Base-by-base conservation (phyloP, 768 basidiomycete species). In the Mycena vitilis region DNA sequence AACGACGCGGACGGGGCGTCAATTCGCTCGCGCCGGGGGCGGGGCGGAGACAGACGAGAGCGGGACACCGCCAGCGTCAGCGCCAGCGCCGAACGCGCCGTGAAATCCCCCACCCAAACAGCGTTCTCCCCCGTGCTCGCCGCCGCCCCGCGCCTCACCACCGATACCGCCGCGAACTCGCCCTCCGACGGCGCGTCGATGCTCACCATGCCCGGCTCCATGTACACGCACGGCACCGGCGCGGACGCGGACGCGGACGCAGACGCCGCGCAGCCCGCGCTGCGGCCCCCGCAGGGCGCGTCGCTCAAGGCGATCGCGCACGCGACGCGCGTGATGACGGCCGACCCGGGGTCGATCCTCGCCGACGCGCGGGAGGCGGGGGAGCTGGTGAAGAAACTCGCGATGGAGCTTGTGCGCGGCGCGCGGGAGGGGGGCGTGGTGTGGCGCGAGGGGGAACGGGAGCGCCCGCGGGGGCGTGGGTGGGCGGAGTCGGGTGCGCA, bases 241-340 rank as follows among this genome's bases (percentile, higher is more conserved):
- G 30, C 71, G 76, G 22, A 73, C 73, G 2, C 63, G 60, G 71
- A 79, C 30, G 30, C 71, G 76, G 22, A 73, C 73, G 2, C 63
- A 58, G 71, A 79, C 1, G 79, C 82, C 30, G 70, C 36, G 25
- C 57, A 76, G 5, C 74, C 75, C 2, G 56, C 76, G 10, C 7
- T 57, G 36, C 53, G 57, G 12, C 62, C 79, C 9, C 76, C 77
- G 9, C 93, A 95, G 73, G 91, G 93, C 1, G 78, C 89, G 0
- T 86, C 92, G 0, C 76, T 95, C 2, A 87, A 88, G 8, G 94
- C 94, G 2, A 94, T 95, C 62, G 86, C 87, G 20, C 90, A 95
- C 62, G 93, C 94, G 1, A 95, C 91, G 1, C 88, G 94, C 4
- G 91, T 95, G n/a, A 95, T 95, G 93, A 92, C 92, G 0, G 84